Evolutionary conservation across 805 yeast species (phyloP), one percentile per base, ranked within the genome.

Genomic region (Wickerhamiella sergipiensis): DNA sequence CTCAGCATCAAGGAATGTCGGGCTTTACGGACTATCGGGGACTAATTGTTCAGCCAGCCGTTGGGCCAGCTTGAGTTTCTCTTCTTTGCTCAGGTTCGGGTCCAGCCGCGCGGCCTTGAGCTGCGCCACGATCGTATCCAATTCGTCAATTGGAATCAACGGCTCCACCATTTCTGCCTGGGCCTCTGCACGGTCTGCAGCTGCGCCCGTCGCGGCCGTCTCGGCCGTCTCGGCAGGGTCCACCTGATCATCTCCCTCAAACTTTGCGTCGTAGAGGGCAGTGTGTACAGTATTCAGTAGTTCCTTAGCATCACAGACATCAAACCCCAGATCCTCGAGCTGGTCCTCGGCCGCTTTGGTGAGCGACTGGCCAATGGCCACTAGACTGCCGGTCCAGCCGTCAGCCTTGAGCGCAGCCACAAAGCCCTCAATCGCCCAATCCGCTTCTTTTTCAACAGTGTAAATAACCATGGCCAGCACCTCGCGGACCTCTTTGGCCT

Each of bases 401-500:
- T 62, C 64, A 21, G 52, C 49, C 39, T 56, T 54, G 23, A 64
- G 55, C 6, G 42, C 38, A 1, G 50, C 53, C 10, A 56, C 52
- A 39, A 62, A 61, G 29, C 26, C 33, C 10, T 47, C 59, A 9
- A 63, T 36, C 1, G 42, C 48, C 45, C 48, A 50, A 15, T 51
- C 50, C 12, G 26, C 50, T 12, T 46, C 36, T 15, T 44, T 38
- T 13, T 49, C 49, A 7, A 56, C 50, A 2, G 59, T 56, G 36
- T 52, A 59, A 12, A 70, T 53, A n/a, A 70, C 59, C n/a, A 67
- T 64, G 8, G 61, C 64, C 2, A 70, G 56, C 13, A 61, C 70
- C 12, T 65, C 64, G 1, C 71, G 55, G 0, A 67, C 71, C 49
- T 66, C 69, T n/a, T 42, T 43, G 3, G 72, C 72, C 31, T 60